Evolutionary conservation across 75 land plant genomes (phyloP), one percentile per base, ranked within the genome.

Genomic region (Selaginella moellendorffii): DNA sequence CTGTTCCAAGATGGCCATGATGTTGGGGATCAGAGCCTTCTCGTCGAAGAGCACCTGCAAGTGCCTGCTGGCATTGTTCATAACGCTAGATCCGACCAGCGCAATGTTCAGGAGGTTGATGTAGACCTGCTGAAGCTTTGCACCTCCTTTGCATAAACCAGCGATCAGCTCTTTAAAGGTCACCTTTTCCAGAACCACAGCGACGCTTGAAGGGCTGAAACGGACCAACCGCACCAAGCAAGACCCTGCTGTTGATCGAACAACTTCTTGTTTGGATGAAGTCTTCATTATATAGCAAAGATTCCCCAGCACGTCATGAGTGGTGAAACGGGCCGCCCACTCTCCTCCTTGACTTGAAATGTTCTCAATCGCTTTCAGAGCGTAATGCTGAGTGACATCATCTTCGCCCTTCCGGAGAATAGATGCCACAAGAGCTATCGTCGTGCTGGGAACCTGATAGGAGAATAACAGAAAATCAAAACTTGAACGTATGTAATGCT

Each of bases 381-480:
- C 99, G 82, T 95, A 90, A 21, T 86, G 86, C 59, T 95, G 99
- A 2, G 97, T 79, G 2, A 81, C 46, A 71, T 86, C 99, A 81
- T 95, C 99, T 74, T 90, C 99, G 22, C 99, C 99, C 72, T 86
- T 90, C 2, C 97, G 79, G 28, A 95, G 65, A 62, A 90, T 68
- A 61, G 97, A 95, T 30, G 91, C 80, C 17, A 95, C 81, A 64
- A 84, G 71, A 29, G 84, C 86, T 64, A 95, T 76, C 28, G 88
- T 52, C 46, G 97, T 53, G 75, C 69, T 84, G 24, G 97, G 74
- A 56, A 87, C 83, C 93, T 90, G 83, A n/a, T n/a, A n/a, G n/a
- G n/a, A n/a, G n/a, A n/a, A n/a, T n/a, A n/a, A n/a, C n/a, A n/a
- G n/a, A n/a, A n/a, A n/a, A n/a, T n/a, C n/a, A n/a, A n/a, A n/a